A percentile compares a stretch with the other conserved stretches of the same genome.
Evolutionary conservation across 2,329 filamentous ascomycete genomes (phyloP).

Genomic region (Fulvia fulva): DNA sequence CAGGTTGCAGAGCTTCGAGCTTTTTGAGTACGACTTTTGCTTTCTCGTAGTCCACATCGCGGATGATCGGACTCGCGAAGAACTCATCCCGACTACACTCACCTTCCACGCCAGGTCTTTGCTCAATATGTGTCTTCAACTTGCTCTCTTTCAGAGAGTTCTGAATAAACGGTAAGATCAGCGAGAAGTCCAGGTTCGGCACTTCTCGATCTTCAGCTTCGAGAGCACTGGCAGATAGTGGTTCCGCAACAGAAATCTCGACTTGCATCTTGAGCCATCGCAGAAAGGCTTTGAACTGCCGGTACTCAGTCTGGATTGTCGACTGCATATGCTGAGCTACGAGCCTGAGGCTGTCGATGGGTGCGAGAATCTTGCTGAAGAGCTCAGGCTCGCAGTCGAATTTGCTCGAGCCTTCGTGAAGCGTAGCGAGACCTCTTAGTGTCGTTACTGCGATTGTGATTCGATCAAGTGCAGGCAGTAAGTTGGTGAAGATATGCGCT

Average conservation of each 20-base stretch:
- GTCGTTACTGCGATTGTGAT: conserved; percentile 76
- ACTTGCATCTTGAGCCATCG: conserved; percentile 81
- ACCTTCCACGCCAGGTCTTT: conserved; percentile 42
- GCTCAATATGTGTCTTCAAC: conserved; percentile 24
- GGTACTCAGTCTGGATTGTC: conserved; percentile 69
- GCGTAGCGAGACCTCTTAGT: conserved; percentile 77
- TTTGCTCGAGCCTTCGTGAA: conserved; percentile 62
- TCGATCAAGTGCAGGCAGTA: conserved; percentile 82
- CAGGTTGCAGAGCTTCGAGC: conserved; percentile 7
- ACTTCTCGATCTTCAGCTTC: conserved; percentile 76
- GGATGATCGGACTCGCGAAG: conserved; percentile 17
- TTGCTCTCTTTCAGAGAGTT: conserved; percentile 46
- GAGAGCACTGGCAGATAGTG: conserved; percentile 55
- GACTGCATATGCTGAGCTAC: conserved; percentile 70
- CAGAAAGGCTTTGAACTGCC: conserved; percentile 74
- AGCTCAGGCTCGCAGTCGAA: conserved; percentile 48
- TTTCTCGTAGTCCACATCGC: conserved; percentile 19
- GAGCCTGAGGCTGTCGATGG: conserved; percentile 69
- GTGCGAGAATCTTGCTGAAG: conserved; percentile 55
- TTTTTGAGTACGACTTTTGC: conserved; percentile 18
- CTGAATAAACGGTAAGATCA: conserved; percentile 74
- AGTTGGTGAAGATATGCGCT: conserved; percentile 76
- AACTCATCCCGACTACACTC: conserved; percentile 17
- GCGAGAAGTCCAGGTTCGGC: conserved; percentile 64
- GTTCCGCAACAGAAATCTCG: conserved; percentile 66